Evolutionary conservation across 129 eudicot species (phyloP).

Genomic region (Saussurea involucrata): DNA sequence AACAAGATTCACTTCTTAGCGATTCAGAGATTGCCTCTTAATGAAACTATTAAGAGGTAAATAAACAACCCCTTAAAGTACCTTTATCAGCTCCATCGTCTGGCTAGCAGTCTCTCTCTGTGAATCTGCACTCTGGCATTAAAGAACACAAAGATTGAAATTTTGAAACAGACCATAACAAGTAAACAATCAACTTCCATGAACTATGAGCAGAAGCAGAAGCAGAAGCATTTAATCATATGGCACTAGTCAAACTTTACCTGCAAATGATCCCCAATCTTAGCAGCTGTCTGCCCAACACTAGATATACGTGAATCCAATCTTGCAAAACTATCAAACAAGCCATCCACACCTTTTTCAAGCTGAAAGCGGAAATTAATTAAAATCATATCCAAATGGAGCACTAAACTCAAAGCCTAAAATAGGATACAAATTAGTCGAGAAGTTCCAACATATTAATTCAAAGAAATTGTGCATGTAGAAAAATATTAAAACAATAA

Average conservation of each 20-base stretch:
- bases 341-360: conserved; percentile 97
- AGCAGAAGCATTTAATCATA: conserved; percentile 7
- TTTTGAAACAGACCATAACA: conserved; percentile 11
- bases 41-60: too few relatives aligned
- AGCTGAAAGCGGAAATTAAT: conserved; percentile 49
- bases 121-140: conserved; percentile 94
- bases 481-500: neutral
- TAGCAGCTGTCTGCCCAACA: conserved; percentile 99
- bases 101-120: conserved; percentile 97
- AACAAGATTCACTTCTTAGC: too few relatives aligned
- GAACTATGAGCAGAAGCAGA: neutral
- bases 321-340: conserved; percentile 94
- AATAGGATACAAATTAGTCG: conserved; percentile 6
- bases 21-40: too few relatives aligned
- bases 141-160: conserved; percentile 21
- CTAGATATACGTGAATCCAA: conserved; percentile 98
- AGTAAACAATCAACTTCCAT: neutral
- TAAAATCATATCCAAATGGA: neutral
- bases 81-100: conserved; percentile 98
- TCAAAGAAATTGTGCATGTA: neutral
- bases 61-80: conserved; percentile 26
- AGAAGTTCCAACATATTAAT: neutral
- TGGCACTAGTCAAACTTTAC: conserved; percentile 35
- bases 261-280: conserved; percentile 99
- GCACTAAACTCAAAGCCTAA: conserved; percentile 1